These are phyloP conservation scores for Xylariaceae sp. DNA, from an alignment of 2,329 filamentous ascomycete genomes.

Conservation along the genomic window DNA sequence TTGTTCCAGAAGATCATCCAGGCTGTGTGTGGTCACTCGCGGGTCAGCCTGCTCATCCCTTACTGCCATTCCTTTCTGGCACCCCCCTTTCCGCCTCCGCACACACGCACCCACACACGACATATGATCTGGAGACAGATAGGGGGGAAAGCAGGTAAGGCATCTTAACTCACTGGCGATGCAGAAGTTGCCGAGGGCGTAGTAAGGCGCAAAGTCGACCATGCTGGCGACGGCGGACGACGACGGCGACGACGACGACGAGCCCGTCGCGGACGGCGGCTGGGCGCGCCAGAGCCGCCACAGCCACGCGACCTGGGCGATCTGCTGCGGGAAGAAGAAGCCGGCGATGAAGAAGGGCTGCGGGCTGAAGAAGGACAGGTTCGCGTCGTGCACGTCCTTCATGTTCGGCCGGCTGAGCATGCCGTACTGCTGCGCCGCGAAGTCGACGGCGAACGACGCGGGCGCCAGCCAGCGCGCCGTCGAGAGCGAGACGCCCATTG, in stretches of 20 bases:
- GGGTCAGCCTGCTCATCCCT: not conserved
- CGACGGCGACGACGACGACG: constrained; percentile 30
- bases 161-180: constrained; percentile 48
- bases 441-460: constrained; percentile 46
- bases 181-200: constrained; percentile 48
- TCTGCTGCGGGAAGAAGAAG: constrained; percentile 55
- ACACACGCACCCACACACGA: too few species aligned
- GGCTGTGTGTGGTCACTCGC: constrained; percentile 25
- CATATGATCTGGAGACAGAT: too few species aligned
- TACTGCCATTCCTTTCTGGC: too few species aligned
- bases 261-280: constrained; percentile 27
- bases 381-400: constrained; percentile 50
- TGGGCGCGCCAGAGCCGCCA: constrained; percentile 46
- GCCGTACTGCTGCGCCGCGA: constrained; percentile 52
- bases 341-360: constrained; percentile 51
- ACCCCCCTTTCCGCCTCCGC: too few species aligned
- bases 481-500: constrained; percentile 45
- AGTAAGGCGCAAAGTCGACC: constrained; percentile 47
- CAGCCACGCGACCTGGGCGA: constrained; percentile 51
- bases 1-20: constrained; percentile 59
- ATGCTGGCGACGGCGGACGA: constrained; percentile 37
- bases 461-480: constrained; percentile 48
- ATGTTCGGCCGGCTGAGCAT: constrained; percentile 46
- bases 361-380: constrained; percentile 51
- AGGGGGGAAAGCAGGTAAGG: too few species aligned